Evolutionary conservation across 1,139 yeast genomes (phyloP), one percentile per base, ranked within the genome.

Genomic region (Arxiozyma bovina): DNA sequence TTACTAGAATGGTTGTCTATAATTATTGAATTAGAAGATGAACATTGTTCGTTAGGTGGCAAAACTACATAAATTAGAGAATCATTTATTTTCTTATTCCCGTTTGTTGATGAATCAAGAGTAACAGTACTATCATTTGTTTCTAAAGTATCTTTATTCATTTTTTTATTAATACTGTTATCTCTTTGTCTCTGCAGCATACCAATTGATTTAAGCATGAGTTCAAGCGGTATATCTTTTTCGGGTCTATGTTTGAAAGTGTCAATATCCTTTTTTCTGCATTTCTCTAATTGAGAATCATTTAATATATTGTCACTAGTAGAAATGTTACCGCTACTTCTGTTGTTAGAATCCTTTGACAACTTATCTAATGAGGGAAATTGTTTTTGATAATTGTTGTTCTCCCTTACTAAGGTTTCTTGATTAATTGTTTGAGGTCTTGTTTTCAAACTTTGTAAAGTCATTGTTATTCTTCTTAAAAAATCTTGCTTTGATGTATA

Each of bases 161-260:
- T 11, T 22, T 15, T 25, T 20, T 25, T 17, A 22, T 49, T 25
- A 30, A 17, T 20, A 47, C 12, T 22, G 7, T 1, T 17, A 20
- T 50, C 27, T 23, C 45, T 38, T 38, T 43, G 42, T 15, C 42
- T 40, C 63, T 82, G 84, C 71, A 88, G 74, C 82, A 87, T 81
- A 48, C 87, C 83, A 60, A 89, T 84, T 2, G 96, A 87, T 71
- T 84, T 77, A 65, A 76, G 85, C 81, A 89, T 83, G 63, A 89
- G 96, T 51, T 85, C 80, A 1, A 96, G 96, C 42, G 82, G 82
- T 12, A 86, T 72, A 30, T 83, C 82, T 4, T 21, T n/a, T 5
- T 34, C 25, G 75, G 73, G 30, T 74, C 69, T 40, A 79, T 8
- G 4, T 27, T 22, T 23, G 38, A 22, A 21, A 23, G 11, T 23